These are phyloP conservation scores for Triticum turgidum DNA, from an alignment of 176 grass and related monocot genomes.

Conservation along the genomic window DNA sequence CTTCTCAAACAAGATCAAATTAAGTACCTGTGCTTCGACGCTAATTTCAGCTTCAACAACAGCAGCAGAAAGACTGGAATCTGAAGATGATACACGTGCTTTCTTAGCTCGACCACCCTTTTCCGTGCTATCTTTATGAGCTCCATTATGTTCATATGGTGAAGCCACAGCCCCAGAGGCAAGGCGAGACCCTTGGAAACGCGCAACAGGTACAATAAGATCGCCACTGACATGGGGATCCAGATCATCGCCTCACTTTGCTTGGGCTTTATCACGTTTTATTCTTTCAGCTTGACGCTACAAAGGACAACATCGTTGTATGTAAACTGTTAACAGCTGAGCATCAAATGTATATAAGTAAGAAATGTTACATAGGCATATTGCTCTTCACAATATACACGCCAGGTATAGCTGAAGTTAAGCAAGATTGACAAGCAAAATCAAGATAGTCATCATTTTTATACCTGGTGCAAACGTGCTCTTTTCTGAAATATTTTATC, in stretches of 20 bases:
- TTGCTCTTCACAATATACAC: not conserved
- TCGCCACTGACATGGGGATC: slow-evolving; percentile 70
- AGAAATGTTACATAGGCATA: not conserved
- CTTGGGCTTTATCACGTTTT: slow-evolving; percentile 78
- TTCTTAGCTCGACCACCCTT: slow-evolving; percentile 41
- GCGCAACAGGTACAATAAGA: slow-evolving; percentile 73
- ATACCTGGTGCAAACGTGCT: slow-evolving; percentile 73
- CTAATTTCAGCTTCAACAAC: slow-evolving; percentile 84
- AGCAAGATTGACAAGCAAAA: slow-evolving; percentile 9
- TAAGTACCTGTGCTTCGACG: slow-evolving; percentile 56
- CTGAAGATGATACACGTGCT: slow-evolving; percentile 46
- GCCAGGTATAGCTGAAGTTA: not conserved
- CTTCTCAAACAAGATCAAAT: slow-evolving; percentile 12
- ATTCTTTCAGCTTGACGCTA: slow-evolving; percentile 94
- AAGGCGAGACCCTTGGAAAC: slow-evolving; percentile 89
- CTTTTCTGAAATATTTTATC: slow-evolving; percentile 99
- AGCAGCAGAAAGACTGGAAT: slow-evolving; percentile 61
- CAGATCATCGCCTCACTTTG: slow-evolving; percentile 74
- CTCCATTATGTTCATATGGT: slow-evolving; percentile 62
- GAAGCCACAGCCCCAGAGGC: slow-evolving; percentile 52
- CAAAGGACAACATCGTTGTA: slow-evolving; percentile 32
- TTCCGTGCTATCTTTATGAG: slow-evolving; percentile 37
- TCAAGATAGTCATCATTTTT: slow-evolving; percentile 1
- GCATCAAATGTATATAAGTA: not conserved
- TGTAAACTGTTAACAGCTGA: slow-evolving; percentile 16